Base-by-base conservation (phyloP, 768 basidiomycete species). In the Trametes cubensis region DNA sequence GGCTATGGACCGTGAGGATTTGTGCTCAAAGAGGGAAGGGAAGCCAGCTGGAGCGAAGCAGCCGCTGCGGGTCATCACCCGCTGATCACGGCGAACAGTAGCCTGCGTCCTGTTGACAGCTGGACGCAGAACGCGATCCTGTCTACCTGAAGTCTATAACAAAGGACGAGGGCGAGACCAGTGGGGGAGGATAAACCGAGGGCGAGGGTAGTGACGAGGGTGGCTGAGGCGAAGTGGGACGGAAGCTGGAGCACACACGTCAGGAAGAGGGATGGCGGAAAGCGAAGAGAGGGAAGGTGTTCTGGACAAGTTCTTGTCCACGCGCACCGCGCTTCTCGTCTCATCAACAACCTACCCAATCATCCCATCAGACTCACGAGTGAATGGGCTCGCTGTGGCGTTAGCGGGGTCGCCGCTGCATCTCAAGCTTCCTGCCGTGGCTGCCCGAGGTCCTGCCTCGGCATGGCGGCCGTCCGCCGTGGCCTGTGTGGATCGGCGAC, bases 311-410 rank as follows among this genome's bases (percentile, higher is more conserved):
- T 58, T 34, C 48, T 53, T 20, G 63, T 46, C 42, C 66, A 66
- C 56, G 66, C 62, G 59, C 62, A 58, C 62, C 25, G 45, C 40
- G 56, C 66, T 66, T 66, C 62, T 63, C 61, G 66, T 48, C 58
- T 60, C 66, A 66, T 66, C 66, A 66, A 48, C 40, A 28, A 50
- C 49, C 41, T 66, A 62, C 51, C 58, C 58, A 62, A 60, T 61
- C 62, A 63, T 45, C 63, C 62, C 58, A 64, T 64, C 63, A 64
- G 54, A 64, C 63, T 47, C 63, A 48, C 58, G 55, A 55, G 50
- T 57, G 47, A 48, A 62, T 55, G 62, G 48, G 15, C 56, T 47
- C 62, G 23, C 48, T 60, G 62, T 55, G 62, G 62, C 62, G 62
- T 64, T 64, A 64, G 58, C 58, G 58, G 58, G 62, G 62, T 28